A percentile compares a stretch with the other conserved stretches of the same genome.
Evolutionary conservation across 495 filamentous ascomycete genomes (phyloP).

Genomic region (Aspergillus panamensis): DNA sequence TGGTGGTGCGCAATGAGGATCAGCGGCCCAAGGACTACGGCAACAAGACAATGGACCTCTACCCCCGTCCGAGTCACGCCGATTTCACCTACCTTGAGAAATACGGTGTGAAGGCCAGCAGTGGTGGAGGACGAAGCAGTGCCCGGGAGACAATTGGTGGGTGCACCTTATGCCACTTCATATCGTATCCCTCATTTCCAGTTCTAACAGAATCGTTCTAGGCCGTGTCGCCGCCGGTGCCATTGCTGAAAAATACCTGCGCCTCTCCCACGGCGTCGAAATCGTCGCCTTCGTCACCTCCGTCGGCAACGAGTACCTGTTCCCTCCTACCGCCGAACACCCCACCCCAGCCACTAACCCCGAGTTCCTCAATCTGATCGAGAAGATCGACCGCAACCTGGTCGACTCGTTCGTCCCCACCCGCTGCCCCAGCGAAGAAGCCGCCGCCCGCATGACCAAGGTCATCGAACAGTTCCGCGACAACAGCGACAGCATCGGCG

Average conservation of each 20-base stretch:
- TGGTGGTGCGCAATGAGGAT: constrained; percentile 88
- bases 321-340: constrained; percentile 72
- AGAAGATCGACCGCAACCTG: constrained; percentile 67
- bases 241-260: constrained; percentile 91
- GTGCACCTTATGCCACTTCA: constrained; percentile 8
- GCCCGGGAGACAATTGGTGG: constrained; percentile 89
- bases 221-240: constrained; percentile 90
- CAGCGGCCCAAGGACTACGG: constrained; percentile 94
- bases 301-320: constrained; percentile 78
- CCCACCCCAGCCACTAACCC: constrained; percentile 77
- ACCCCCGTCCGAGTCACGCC: constrained; percentile 88
- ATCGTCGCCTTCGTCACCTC: constrained; percentile 89
- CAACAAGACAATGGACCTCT: constrained; percentile 83
- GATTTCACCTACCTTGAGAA: constrained; percentile 98
- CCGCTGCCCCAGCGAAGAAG: constrained; percentile 72
- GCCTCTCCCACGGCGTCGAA: constrained; percentile 74
- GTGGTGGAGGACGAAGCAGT: constrained; percentile 86
- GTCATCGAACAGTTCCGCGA: constrained; percentile 78
- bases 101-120: constrained; percentile 92
- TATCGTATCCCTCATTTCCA: not conserved
- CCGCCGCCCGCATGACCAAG: constrained; percentile 69
- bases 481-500: constrained; percentile 83
- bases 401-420: constrained; percentile 84
- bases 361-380: constrained; percentile 71
- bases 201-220: constrained; percentile 20